Conservation (phyloP, 805 yeast genomes). For the Barnettozyma vustinii region DNA sequence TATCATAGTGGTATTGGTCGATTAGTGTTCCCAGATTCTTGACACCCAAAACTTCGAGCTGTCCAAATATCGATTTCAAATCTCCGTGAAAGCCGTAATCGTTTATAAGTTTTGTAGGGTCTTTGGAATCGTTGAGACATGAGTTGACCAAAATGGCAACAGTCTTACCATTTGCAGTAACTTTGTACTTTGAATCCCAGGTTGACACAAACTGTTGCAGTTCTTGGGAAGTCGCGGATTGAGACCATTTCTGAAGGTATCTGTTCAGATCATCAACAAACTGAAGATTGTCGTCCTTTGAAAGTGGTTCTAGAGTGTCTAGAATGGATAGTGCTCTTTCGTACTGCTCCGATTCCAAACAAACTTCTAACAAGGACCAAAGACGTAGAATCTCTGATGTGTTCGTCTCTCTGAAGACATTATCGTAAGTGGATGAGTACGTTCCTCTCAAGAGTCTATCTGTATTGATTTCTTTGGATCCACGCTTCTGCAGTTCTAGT, state of each 20-base stretch:
- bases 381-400: conserved; percentile 58
- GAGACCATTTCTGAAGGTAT: conserved; percentile 42
- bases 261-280: conserved; percentile 66
- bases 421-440: conserved; percentile 19
- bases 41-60: conserved; percentile 47
- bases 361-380: conserved; percentile 77
- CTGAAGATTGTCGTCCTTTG: conserved; percentile 35
- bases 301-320: conserved; percentile 50
- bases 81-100: conserved; percentile 27
- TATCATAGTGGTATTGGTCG: conserved; percentile 15
- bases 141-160: conserved; percentile 48
- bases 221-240: conserved; percentile 34
- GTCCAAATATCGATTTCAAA: conserved; percentile 13
- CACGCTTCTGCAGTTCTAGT: neutral
- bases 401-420: conserved; percentile 20
- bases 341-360: conserved; percentile 58
- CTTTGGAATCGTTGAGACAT: conserved; percentile 14
- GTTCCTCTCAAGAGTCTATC: conserved; percentile 12
- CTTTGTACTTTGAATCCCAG: conserved; percentile 28
- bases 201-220: conserved; percentile 37
- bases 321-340: conserved; percentile 67
- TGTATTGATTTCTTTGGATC: conserved; percentile 5
- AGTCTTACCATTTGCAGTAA: conserved; percentile 49
- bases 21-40: conserved; percentile 34
- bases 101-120: conserved; percentile 23